Evolutionary conservation across 2,329 filamentous ascomycete genomes (phyloP).

Genomic region (Hortaea sp.): DNA sequence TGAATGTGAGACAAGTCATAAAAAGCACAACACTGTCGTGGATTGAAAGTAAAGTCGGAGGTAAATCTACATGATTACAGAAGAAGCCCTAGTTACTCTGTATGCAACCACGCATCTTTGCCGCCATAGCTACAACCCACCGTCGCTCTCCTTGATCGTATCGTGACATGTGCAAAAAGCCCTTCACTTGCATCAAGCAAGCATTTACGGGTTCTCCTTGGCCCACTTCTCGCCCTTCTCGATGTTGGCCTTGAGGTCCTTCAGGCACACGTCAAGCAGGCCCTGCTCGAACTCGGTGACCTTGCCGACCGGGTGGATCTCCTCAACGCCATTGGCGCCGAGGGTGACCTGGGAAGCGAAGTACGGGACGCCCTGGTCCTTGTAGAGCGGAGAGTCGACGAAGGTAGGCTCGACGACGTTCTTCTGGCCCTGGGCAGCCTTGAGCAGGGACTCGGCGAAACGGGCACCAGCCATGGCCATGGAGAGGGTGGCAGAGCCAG

Average conservation of each 20-base stretch:
- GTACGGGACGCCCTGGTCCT: slow-evolving; percentile 96
- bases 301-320: slow-evolving; percentile 81
- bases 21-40: not conserved
- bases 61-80: slow-evolving; percentile 7
- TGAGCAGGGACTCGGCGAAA: slow-evolving; percentile 84
- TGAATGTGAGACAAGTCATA: too few species aligned
- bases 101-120: slow-evolving; percentile 1
- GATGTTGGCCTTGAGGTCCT: slow-evolving; percentile 87
- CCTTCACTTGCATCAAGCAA: not conserved
- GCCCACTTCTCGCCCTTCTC: slow-evolving; percentile 70
- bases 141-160: too few species aligned
- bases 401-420: slow-evolving; percentile 93
- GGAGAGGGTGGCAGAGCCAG: slow-evolving; percentile 91
- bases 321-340: slow-evolving; percentile 89
- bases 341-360: slow-evolving; percentile 94
- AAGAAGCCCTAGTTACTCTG: slow-evolving; percentile 2
- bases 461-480: slow-evolving; percentile 93
- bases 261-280: slow-evolving; percentile 75
- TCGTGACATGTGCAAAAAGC: too few species aligned
- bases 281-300: slow-evolving; percentile 78
- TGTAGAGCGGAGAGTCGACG: slow-evolving; percentile 94
- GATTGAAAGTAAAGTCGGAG: not conserved
- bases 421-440: slow-evolving; percentile 86
- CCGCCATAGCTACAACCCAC: not conserved
- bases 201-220: slow-evolving; percentile 41